A percentile compares a stretch with the other conserved stretches of the same genome.
Conservation (phyloP, 768 basidiomycete genomes). For the Rossbeevera mucosa region DNA sequence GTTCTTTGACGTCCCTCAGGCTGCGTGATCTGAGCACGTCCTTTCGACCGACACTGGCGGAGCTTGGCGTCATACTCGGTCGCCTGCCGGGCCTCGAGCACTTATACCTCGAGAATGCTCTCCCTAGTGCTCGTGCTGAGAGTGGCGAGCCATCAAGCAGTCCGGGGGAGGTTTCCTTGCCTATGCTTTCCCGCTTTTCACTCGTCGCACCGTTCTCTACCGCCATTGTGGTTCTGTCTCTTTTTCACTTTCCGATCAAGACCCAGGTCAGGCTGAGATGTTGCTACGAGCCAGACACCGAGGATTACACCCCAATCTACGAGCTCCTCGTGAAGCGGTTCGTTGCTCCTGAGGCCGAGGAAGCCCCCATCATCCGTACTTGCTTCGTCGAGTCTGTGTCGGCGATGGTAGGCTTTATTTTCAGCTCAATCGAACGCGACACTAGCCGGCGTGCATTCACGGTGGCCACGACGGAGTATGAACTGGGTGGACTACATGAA, state of each 20-base stretch:
- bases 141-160: not conserved
- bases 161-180: conserved; percentile 3
- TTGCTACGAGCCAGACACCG: conserved; percentile 1
- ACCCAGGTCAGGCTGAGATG: conserved; percentile 18
- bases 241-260: conserved; percentile 7
- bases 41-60: conserved; percentile 28
- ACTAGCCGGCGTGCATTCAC: conserved; percentile 8
- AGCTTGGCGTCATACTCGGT: conserved; percentile 32
- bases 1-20: conserved; percentile 35
- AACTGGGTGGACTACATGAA: conserved; percentile 6
- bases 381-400: conserved; percentile 9
- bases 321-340: conserved; percentile 17
- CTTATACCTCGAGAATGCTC: conserved; percentile 34
- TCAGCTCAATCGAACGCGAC: conserved; percentile 13
- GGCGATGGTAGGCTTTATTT: conserved; percentile 12
- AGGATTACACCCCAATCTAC: conserved; percentile 8
- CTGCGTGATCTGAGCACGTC: conserved; percentile 26
- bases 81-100: conserved; percentile 32
- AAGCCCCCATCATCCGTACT: conserved; percentile 11
- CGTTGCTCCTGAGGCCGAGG: not conserved
- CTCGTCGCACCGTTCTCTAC: conserved; percentile 19
- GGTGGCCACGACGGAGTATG: conserved; percentile 3
- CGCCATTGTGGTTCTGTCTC: conserved; percentile 11
- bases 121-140: conserved; percentile 21
- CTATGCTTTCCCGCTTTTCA: conserved; percentile 13